Percentiles rank a stretch among this genome's conserved stretches.
phyloP scores from a whole-genome alignment of 169 alveolate genomes.

The Cystoisospora suis region DNA sequence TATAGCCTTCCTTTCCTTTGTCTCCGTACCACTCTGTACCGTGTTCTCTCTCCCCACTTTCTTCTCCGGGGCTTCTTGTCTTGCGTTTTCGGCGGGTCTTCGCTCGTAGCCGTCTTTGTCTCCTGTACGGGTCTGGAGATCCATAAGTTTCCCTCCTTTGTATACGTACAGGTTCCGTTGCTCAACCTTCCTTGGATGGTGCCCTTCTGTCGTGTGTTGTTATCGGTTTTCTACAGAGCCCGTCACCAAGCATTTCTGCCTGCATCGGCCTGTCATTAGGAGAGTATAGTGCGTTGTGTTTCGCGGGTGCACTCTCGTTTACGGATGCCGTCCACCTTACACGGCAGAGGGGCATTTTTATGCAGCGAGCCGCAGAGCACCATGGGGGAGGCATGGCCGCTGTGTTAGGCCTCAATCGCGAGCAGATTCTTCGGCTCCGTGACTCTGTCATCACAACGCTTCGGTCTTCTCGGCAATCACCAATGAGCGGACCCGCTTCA shows the following conservation, averaged over 20 bases:
- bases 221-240: too few relatives aligned
- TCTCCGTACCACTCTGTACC: too few relatives aligned
- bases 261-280: conserved; percentile 75
- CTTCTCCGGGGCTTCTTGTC: too few relatives aligned
- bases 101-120: too few relatives aligned
- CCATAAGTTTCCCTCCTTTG: too few relatives aligned
- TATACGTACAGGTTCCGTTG: too few relatives aligned
- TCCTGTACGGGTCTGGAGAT: too few relatives aligned
- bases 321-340: conserved; percentile 74
- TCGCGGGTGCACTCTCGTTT: conserved; percentile 71
- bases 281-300: conserved; percentile 74
- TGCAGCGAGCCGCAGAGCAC: conserved; percentile 72
- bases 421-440: conserved; percentile 22
- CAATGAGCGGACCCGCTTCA: neutral
- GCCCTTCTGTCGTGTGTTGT: too few relatives aligned
- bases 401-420: conserved; percentile 70
- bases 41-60: too few relatives aligned
- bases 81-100: too few relatives aligned
- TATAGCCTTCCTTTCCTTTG: too few relatives aligned
- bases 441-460: conserved; percentile 42
- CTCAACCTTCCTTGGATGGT: too few relatives aligned
- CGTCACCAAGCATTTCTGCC: neutral
- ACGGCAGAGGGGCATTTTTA: conserved; percentile 69
- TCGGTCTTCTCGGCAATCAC: neutral
- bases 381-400: conserved; percentile 67